These are phyloP conservation scores for Pichia kluyveri DNA, from an alignment of 805 yeast species.

Conservation along the genomic window DNA sequence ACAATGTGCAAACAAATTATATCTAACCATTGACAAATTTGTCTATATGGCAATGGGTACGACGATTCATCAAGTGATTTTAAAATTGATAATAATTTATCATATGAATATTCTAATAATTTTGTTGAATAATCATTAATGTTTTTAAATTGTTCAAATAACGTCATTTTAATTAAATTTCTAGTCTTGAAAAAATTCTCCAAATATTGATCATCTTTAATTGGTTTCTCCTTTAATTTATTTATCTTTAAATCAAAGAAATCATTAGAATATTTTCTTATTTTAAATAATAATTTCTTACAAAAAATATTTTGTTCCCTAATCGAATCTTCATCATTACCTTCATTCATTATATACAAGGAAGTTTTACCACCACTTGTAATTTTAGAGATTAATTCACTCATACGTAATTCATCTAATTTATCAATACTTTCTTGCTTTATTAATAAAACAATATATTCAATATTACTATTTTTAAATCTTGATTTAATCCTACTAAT, in stretches of 20 bases:
- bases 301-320: constrained; percentile 18
- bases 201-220: constrained; percentile 17
- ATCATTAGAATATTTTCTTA: constrained; percentile 34
- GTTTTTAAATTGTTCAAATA: constrained; percentile 39
- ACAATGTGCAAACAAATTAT: constrained; percentile 53
- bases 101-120: constrained; percentile 45
- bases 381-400: not conserved
- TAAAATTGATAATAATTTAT: constrained; percentile 34
- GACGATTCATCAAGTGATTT: constrained; percentile 17
- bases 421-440: not conserved
- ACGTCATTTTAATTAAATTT: constrained; percentile 42
- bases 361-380: not conserved
- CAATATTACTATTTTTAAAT: constrained; percentile 12
- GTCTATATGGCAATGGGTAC: constrained; percentile 29
- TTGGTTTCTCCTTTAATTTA: constrained; percentile 30
- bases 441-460: constrained; percentile 2
- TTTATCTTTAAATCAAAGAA: constrained; percentile 35
- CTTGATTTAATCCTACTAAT: constrained; percentile 26
- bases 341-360: not conserved
- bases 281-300: constrained; percentile 29
- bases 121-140: constrained; percentile 40
- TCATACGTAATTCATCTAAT: not conserved
- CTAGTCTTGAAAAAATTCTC: constrained; percentile 37
- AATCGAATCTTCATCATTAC: constrained; percentile 2
- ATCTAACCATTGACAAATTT: constrained; percentile 47